phyloP scores from a whole-genome alignment of 2,329 filamentous ascomycete species.

The Aureobasidium namibiae region DNA sequence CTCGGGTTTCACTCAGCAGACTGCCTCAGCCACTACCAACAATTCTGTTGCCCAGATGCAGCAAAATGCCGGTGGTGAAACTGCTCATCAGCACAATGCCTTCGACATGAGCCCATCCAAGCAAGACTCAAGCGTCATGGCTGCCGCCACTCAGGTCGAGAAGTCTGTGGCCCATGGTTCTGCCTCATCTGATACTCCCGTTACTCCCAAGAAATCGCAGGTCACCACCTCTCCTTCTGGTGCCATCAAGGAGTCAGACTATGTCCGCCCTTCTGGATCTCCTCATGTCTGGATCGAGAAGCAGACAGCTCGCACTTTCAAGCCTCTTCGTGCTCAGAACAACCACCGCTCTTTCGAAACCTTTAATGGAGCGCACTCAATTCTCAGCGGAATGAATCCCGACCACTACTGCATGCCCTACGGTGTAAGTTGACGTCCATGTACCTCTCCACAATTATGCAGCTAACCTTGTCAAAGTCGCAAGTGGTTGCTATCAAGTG shows the following conservation, averaged over 20 bases:
- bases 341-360: neutral
- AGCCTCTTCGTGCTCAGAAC: neutral
- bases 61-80: neutral
- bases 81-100: neutral
- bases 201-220: neutral
- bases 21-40: neutral
- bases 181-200: neutral
- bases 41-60: neutral
- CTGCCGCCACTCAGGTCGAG: neutral
- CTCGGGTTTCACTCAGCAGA: neutral
- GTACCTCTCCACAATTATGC: neutral
- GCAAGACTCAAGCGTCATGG: neutral
- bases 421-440: neutral
- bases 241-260: neutral
- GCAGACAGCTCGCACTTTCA: neutral
- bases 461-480: neutral
- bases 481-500: conserved; percentile 11
- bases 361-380: conserved; percentile 27
- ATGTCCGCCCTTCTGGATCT: neutral
- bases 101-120: neutral
- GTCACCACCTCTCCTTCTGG: neutral
- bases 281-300: conserved; percentile 9
- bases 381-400: conserved; percentile 7
- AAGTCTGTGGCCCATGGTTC: neutral
- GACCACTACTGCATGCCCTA: conserved; percentile 11